A percentile compares a stretch with the other conserved stretches of the same genome.
These are phyloP conservation scores for Tricholoma sp. DNA, from an alignment of 768 basidiomycete genomes.

Conservation along the genomic window DNA sequence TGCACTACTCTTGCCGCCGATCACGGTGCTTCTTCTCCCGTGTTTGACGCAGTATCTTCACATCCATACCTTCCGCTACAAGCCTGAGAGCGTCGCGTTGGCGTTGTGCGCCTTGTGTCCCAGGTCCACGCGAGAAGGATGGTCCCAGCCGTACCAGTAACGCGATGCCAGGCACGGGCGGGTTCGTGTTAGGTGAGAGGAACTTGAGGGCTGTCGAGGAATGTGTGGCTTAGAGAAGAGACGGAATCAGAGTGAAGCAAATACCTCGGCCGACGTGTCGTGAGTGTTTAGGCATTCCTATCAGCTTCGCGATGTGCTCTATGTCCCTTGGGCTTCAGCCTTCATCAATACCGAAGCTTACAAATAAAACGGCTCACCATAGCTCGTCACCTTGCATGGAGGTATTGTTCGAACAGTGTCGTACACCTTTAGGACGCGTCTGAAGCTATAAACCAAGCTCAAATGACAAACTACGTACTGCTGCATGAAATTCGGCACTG, in stretches of 20 bases:
- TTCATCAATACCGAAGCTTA: neutral
- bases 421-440: constrained; percentile 50
- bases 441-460: neutral
- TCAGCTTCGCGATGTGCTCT: constrained; percentile 79
- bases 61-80: constrained; percentile 79
- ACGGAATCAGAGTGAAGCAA: constrained; percentile 3
- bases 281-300: constrained; percentile 75
- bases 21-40: neutral
- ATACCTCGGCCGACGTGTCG: constrained; percentile 81
- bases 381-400: constrained; percentile 62
- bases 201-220: constrained; percentile 70
- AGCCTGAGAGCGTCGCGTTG: constrained; percentile 79
- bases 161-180: constrained; percentile 83
- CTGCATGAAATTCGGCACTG: constrained; percentile 58
- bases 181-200: constrained; percentile 49
- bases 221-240: neutral
- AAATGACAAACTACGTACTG: constrained; percentile 30
- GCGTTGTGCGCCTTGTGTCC: constrained; percentile 69
- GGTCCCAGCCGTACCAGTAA: constrained; percentile 61
- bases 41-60: constrained; percentile 20
- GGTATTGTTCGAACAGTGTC: constrained; percentile 69
- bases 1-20: neutral
- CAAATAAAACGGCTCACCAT: constrained; percentile 43
- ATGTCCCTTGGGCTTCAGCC: neutral
- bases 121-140: constrained; percentile 84